Conservation (phyloP, 495 filamentous ascomycete genomes). For the Aspergillus hancockii region DNA sequence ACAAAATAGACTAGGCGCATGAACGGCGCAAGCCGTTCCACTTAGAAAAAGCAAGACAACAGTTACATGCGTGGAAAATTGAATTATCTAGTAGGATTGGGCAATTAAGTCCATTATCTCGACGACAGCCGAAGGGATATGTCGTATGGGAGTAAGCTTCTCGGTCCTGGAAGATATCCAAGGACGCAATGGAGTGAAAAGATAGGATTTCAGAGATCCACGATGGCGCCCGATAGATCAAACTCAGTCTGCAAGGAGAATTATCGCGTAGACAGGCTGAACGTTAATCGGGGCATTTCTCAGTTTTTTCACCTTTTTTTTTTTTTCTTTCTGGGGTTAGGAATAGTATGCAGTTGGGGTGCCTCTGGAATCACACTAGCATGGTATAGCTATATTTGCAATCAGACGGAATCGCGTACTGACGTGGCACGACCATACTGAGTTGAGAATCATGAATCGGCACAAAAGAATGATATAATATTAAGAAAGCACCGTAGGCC, state of each 20-base stretch:
- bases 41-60: slow-evolving; percentile 18
- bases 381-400: background rate
- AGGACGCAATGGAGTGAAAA: background rate
- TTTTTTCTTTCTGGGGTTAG: background rate
- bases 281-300: background rate
- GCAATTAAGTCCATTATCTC: slow-evolving; percentile 3
- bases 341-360: background rate
- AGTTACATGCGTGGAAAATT: slow-evolving; percentile 18
- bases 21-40: slow-evolving; percentile 22
- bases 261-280: background rate
- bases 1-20: slow-evolving; percentile 25
- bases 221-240: background rate
- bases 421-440: background rate
- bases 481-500: background rate
- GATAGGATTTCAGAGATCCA: background rate
- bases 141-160: background rate
- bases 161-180: background rate
- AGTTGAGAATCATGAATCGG: background rate
- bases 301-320: background rate
- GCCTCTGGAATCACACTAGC: background rate
- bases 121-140: background rate
- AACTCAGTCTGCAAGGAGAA: background rate
- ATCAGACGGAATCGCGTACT: background rate
- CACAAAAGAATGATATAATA: background rate
- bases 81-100: slow-evolving; percentile 20